Evolutionary conservation across 2,329 filamentous ascomycete genomes (phyloP).

Genomic region (Fusarium dlaminii): DNA sequence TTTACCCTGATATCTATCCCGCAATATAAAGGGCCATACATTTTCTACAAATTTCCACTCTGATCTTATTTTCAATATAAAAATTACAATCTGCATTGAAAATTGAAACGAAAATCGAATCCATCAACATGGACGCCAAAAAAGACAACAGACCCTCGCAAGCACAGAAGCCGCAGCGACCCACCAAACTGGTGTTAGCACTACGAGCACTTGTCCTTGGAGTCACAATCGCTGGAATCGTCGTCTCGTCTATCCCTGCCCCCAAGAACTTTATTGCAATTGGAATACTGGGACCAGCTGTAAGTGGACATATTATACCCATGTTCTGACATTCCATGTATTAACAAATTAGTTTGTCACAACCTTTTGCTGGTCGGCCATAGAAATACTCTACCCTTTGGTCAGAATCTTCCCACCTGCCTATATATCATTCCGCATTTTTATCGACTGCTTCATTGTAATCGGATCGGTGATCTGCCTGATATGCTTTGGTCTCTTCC

Average conservation of each 20-base stretch:
- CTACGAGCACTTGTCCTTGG: neutral
- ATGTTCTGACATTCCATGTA: too few relatives aligned
- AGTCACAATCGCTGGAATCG: neutral
- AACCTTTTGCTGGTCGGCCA: neutral
- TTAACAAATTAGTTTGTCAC: neutral
- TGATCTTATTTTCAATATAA: rapidly evolving
- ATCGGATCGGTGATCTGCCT: neutral
- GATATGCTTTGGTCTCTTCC: neutral
- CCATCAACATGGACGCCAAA: neutral
- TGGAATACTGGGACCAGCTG: neutral
- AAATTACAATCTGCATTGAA: rapidly evolving
- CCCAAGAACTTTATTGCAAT: neutral
- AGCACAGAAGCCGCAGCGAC: neutral
- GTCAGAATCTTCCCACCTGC: neutral
- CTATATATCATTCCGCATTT: neutral
- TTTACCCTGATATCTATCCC: too few relatives aligned
- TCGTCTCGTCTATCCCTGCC: neutral
- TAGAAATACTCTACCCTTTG: neutral
- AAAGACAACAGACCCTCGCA: neutral
- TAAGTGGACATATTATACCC: neutral
- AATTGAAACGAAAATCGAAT: neutral
- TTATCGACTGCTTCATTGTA: neutral
- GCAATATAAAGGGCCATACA: neutral
- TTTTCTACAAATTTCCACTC: neutral
- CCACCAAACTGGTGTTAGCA: neutral